Base-by-base conservation (phyloP, 2,329 filamentous ascomycete species). In the Aspergillus puulaauensis region DNA sequence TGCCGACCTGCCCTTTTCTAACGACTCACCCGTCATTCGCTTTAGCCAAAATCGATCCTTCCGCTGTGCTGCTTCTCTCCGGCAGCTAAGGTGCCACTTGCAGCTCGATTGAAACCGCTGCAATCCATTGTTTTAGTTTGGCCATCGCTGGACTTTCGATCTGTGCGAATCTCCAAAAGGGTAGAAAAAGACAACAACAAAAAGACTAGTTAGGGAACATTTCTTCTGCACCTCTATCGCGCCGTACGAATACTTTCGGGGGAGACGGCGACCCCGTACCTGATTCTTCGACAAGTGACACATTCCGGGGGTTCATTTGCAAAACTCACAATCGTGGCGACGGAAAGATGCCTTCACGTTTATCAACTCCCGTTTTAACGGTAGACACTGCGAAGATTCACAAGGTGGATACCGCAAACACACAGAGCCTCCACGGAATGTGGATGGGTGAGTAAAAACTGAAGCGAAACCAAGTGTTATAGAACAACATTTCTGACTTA, bases 381-480 rank as follows among this genome's bases (percentile, higher is more conserved):
- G 90, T 98, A 75, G 92, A 97, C 80, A 88, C 91, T 64, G 90
- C 89, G 73, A 89, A 93, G 67, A 93, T 99, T 74, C 90, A 95
- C 81, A 91, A 96, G 75, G 91, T 98, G 70, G 93, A 98, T 78
- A 96, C 93, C 1, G 85, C 89, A 66, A 96, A 96, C 75, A 88
- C 91, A 27, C 91, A 96, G 78, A 96, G 93, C 72, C 86, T 98
- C 52, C 96, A 95, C 79, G 93, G 90, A 80, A 96, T 98, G 86
- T 96, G 93, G 92, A 93, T 91, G 75, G 91, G 92, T 96, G 79
- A 84, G 90, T 83, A 8, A 24, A 24, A 24, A 52, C 59, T 31
- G 49, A 11, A n/a, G 27, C 3, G 27, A 45, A 50, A 24, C 40
- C 7, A 3, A 17, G 3, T 45, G 2, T 17, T 47, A 45, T 24